Conservation (phyloP, 371 early-diverging fungal genomes). For the Mucor irregularis region DNA sequence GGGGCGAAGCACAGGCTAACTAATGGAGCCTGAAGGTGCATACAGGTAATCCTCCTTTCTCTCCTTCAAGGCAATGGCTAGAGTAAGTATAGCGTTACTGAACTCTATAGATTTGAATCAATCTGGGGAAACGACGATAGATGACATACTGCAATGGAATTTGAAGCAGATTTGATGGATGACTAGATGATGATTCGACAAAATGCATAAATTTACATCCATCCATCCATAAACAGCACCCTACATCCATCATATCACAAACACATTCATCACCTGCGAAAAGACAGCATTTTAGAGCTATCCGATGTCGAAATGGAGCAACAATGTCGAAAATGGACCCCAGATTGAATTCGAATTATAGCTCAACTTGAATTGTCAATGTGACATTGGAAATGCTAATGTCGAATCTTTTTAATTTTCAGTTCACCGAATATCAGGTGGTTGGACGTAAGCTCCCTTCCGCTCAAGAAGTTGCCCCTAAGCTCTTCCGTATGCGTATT, state of each 20-base stretch:
- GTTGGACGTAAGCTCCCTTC: slow-evolving; percentile 95
- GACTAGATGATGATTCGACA: too few relatives aligned
- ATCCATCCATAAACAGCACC: slow-evolving; percentile 13
- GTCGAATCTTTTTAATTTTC: slow-evolving; percentile 5
- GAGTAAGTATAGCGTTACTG: slow-evolving; percentile 17
- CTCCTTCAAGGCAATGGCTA: slow-evolving; percentile 26
- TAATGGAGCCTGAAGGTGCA: slow-evolving; percentile 13
- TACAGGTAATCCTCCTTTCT: slow-evolving; percentile 21
- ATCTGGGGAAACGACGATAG: background rate
- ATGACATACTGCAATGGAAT: background rate
- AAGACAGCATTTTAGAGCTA: background rate
- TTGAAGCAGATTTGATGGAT: background rate
- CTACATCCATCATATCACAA: slow-evolving; percentile 4
- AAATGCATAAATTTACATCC: background rate
- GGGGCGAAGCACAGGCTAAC: background rate
- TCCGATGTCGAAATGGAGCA: background rate
- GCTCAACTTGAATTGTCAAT: background rate
- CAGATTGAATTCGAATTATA: background rate
- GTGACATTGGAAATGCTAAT: too few relatives aligned
- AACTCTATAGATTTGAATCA: background rate
- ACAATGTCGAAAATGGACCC: too few relatives aligned
- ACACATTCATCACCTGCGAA: too few relatives aligned
- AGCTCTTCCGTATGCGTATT: slow-evolving; percentile 98
- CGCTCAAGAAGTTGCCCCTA: slow-evolving; percentile 91
- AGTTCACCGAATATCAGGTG: slow-evolving; percentile 82